Base-by-base conservation (phyloP, 805 yeast genomes). In the Yarrowia keelungensis region DNA sequence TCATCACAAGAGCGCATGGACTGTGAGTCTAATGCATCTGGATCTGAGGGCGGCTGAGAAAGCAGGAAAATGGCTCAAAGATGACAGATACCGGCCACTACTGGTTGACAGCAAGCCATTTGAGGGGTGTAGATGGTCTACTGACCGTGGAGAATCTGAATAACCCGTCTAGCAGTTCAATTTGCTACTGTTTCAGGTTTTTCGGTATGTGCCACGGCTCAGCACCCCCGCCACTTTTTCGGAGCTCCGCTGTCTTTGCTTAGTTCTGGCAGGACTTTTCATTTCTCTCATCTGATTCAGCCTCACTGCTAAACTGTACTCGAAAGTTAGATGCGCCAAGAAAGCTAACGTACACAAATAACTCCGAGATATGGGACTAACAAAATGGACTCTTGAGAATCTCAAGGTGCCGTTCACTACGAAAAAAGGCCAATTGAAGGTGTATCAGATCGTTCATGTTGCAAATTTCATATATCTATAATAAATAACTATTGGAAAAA, bases 401-500 rank as follows among this genome's bases (percentile, higher is more conserved):
- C 51, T 12, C 51, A 38, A 49, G 16, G 59, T 53, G 45, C 45
- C 45, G 59, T 53, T 9, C 59, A 32, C n/a, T 36, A 47, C 51
- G 5, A 46, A 11, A 7, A 8, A n/a, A 8, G 15, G 9, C 49
- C 26, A 45, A 19, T 7, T 45, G 12, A 22, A 8, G 12, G n/a
- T 16, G 26, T 45, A 26, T 26, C 32, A 26, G 7, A 26, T 14
- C 15, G 12, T 38, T 32, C 22, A 54, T 54, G 61, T 53, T 36
- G 45, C 61, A 54, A 54, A 42, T 14, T 19, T 56, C 36, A 59
- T 58, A 41, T 41, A 12, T 59, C 51, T 59, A 59, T 59, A 59
- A 59, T 59, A 59, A 42, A 70, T 56, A 39, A 47, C 64, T 68
- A 58, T 56, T 67, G 69, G 66, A 75, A 70, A n/a, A 73, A 75